Base-by-base conservation (phyloP, 805 yeast genomes). In the Brettanomyces naardenensis region DNA sequence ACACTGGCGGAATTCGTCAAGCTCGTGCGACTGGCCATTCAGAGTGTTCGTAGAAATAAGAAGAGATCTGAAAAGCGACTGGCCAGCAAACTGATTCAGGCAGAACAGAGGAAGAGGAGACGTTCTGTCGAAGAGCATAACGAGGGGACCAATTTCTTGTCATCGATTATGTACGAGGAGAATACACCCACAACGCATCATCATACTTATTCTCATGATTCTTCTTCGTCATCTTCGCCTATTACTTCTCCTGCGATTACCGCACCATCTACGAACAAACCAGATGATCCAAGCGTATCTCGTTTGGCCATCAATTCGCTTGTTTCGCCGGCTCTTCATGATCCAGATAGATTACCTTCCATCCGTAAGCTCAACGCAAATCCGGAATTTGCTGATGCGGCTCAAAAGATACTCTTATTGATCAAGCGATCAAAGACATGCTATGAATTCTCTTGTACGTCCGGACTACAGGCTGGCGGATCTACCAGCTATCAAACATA, bases 11-110 rank as follows among this genome's bases (percentile, higher is more conserved):
- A 92, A 46, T 90, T 90, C 55, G 95, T 88, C 58, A 84, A 81
- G 56, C 68, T 90, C 26, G 97, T 92, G 0, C 67, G 95, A 27
- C 94, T 95, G 7, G 97, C 96, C 1, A 80, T 90, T 20, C 98
- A 90, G 59, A 80, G 94, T 36, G 97, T 85, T 2, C 66, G 97
- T 44, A 67, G 98, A 46, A 90, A 90, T 57, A 69, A 95, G 42
- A 85, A 81, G 53, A 60, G 95, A 45, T 73, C 76, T 6, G 65
- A 66, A 43, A 71, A 68, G 48, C 53, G 62, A 35, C 39, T 49
- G 7, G 61, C 59, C 2, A 51, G 47, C 28, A 53, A 48, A 33
- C n/a, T 38, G 5, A 31, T 31, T 15, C 48, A 44, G 28, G 36
- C 42, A 23, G 25, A 35, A 39, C 34, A 37, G 35, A 31, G 42